Conservation (phyloP, 306 rosid genomes). For the Senna siamea region DNA sequence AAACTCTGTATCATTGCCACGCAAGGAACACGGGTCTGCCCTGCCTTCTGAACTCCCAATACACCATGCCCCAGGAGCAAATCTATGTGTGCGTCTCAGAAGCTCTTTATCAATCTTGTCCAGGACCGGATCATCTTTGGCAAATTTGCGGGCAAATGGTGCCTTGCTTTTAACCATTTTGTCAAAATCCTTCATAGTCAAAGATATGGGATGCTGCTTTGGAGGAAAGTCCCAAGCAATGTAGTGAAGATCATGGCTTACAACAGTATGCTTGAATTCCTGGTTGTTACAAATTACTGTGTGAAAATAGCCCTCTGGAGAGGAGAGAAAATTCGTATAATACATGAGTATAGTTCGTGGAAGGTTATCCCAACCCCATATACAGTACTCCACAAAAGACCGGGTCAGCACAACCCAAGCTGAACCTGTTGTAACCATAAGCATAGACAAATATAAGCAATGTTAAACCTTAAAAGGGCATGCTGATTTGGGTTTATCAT, state of each 20-base stretch:
- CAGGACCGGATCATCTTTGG: constrained; percentile 61
- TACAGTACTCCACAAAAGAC: constrained; percentile 78
- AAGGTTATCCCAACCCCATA: constrained; percentile 97
- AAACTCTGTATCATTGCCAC: constrained; percentile 54
- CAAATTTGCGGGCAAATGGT: constrained; percentile 82
- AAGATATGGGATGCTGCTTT: constrained; percentile 80
- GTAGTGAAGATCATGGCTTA: constrained; percentile 91
- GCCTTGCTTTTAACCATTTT: constrained; percentile 87
- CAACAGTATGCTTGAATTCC: constrained; percentile 65
- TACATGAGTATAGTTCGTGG: constrained; percentile 88
- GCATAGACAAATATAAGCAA: constrained; percentile 26
- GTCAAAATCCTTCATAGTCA: constrained; percentile 78
- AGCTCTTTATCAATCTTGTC: constrained; percentile 69
- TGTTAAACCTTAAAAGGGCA: constrained; percentile 18
- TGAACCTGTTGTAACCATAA: constrained; percentile 61
- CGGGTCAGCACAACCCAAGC: constrained; percentile 91
- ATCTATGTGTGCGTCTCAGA: constrained; percentile 50
- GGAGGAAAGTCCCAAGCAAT: constrained; percentile 99
- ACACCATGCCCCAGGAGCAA: constrained; percentile 69
- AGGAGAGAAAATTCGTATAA: constrained; percentile 82
- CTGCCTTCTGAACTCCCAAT: constrained; percentile 46
- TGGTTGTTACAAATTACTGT: constrained; percentile 79
- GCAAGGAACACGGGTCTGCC: constrained; percentile 60
- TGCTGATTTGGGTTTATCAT: neutral
- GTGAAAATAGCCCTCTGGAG: constrained; percentile 91